Evolutionary conservation across 2,329 filamentous ascomycete genomes (phyloP).

Genomic region (Myotisia sp.): DNA sequence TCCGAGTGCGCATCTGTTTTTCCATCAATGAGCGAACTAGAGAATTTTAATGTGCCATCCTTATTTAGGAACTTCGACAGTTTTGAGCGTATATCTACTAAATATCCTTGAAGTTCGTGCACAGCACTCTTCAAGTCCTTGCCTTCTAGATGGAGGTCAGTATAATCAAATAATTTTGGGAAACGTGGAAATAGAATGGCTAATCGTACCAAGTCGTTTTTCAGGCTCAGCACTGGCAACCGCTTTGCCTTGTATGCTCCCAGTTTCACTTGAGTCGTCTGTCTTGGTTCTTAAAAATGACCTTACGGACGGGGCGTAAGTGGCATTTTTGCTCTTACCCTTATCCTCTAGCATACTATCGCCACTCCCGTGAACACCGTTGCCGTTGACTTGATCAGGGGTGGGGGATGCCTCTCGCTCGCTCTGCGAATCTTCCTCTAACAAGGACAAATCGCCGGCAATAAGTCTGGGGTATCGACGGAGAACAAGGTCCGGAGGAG

Average conservation of each 20-base stretch:
- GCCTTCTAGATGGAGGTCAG: constrained; percentile 43
- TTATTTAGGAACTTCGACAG: constrained; percentile 47
- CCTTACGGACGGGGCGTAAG: constrained; percentile 25
- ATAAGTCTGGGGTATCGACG: constrained; percentile 70
- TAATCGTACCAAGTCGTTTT: constrained; percentile 21
- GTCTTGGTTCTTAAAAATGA: constrained; percentile 25
- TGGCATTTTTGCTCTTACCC: constrained; percentile 15
- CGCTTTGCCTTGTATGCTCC: constrained; percentile 24
- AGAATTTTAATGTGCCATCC: constrained; percentile 37
- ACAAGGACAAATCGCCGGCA: constrained; percentile 61
- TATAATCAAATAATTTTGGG: neutral
- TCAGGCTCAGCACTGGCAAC: constrained; percentile 18
- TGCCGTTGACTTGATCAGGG: constrained; percentile 17
- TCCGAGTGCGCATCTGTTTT: constrained; percentile 28
- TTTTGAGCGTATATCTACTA: constrained; percentile 65
- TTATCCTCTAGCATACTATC: constrained; percentile 16
- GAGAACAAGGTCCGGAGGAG: constrained; percentile 78
- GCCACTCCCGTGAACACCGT: constrained; percentile 17
- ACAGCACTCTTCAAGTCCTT: constrained; percentile 74
- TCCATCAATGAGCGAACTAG: constrained; percentile 19
- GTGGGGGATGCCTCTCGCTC: constrained; percentile 12
- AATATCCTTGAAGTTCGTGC: constrained; percentile 68
- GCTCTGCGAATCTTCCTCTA: constrained; percentile 34
- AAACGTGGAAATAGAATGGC: constrained; percentile 3
- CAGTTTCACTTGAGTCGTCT: constrained; percentile 28